Conservation (phyloP, 23 red algal species). For the Gracilaria gracilis region DNA sequence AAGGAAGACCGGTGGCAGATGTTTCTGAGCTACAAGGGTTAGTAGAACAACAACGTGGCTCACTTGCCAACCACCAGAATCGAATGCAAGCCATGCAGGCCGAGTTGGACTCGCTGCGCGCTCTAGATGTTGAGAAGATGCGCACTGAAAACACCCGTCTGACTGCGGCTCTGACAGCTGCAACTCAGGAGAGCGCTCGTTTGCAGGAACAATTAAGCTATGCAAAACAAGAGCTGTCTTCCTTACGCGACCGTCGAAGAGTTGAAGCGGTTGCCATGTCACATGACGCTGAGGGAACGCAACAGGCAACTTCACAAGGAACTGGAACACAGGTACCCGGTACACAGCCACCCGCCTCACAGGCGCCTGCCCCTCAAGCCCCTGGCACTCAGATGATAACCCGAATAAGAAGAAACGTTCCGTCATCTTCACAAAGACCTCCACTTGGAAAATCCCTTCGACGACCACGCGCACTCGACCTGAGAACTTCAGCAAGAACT, state of each 20-base stretch:
- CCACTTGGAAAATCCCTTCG: not conserved
- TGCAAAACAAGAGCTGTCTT: conserved; percentile 1
- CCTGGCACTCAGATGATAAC: not conserved
- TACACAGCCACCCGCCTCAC: not conserved
- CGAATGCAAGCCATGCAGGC: conserved; percentile 23
- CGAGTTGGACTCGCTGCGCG: conserved; percentile 22
- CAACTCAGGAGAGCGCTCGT: conserved; percentile 17
- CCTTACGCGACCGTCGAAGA: conserved; percentile 29
- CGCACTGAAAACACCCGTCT: conserved; percentile 2
- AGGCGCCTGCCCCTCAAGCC: too few relatives aligned
- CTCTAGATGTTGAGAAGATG: conserved; percentile 35
- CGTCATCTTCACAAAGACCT: not conserved
- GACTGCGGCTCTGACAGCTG: conserved; percentile 5
- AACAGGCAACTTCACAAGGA: not conserved
- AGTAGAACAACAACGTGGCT: conserved; percentile 14
- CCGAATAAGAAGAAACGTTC: not conserved
- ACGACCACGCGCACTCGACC: not conserved
- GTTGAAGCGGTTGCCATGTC: conserved; percentile 6
- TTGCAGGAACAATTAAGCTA: conserved; percentile 24
- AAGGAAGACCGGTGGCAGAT: not conserved
- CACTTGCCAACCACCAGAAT: conserved; percentile 25
- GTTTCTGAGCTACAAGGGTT: not conserved
- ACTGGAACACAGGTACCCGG: conserved; percentile 14
- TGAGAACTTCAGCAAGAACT: not conserved
- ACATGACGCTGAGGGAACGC: not conserved